Base-by-base conservation (phyloP, 257 asterid species). In the Nicotiana obtusifolia region DNA sequence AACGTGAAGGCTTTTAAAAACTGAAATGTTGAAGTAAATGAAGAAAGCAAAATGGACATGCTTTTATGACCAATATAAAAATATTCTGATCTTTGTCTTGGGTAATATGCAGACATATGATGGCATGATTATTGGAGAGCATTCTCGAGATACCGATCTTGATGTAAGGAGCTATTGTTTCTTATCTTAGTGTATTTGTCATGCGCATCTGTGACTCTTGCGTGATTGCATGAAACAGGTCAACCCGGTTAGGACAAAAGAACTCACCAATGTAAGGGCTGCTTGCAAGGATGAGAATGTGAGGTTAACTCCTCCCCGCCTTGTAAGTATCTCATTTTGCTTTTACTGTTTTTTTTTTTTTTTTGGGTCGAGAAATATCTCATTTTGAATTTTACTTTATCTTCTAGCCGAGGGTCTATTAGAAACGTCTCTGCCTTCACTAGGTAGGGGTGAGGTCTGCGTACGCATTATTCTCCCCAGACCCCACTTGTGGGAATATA, bases 61-160 rank as follows among this genome's bases (percentile, higher is more conserved):
- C 61, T 22, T 24, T 47, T 75, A 24, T 22, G 79, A 49, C 49
- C 14, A 26, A 61, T 47, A 22, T 78, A 57, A 60, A 57, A 35
- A 60, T 37, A 20, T 41, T 71, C 5, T 80, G 47, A 22, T 56
- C 62, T 80, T 20, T 20, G 59, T 47, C 33, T 47, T 81, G 41
- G 57, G 61, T 83, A 49, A 53, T 86, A 9, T 87, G 89, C 93
- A 96, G 99, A 22, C 99, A 80, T 96, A 96, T 87, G 98, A 96
- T 84, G 99, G 99, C 87, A 96, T 96, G 99, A 96, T 96, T 81
- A 89, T 96, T 62, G 99, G 99, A 82, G 98, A 96, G 86, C 97
- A 96, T 89, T 93, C 99, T 7, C 93, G 99, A 66, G 99, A 96
- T 82, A 81, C 97, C 22, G 99, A 96, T 88, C 98, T 96, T 86